These are phyloP conservation scores for Globisporangium lucens DNA, from an alignment of 352 stramenopile genomes.

Conservation along the genomic window DNA sequence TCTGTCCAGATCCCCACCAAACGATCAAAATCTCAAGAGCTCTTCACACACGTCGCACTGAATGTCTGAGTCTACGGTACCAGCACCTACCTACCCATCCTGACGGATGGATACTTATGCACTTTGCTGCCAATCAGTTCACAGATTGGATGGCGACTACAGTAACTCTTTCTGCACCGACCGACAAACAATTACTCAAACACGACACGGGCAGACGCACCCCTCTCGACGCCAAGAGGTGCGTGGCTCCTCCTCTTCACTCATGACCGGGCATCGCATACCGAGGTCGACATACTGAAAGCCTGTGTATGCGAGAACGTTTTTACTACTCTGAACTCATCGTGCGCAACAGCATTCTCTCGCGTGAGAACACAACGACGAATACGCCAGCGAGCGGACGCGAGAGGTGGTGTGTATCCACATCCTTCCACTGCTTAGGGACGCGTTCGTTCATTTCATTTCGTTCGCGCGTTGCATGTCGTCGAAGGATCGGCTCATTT, in stretches of 20 bases:
- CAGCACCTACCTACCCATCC: not conserved
- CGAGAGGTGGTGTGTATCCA: constrained; percentile 6
- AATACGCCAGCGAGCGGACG: not conserved
- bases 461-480: constrained; percentile 3
- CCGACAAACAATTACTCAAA: not conserved
- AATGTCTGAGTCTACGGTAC: not conserved
- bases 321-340: constrained; percentile 5
- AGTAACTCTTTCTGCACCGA: not conserved
- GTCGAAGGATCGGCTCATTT: constrained; percentile 3
- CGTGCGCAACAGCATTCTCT: constrained; percentile 3
- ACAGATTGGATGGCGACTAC: not conserved
- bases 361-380: not conserved
- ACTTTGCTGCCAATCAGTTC: not conserved
- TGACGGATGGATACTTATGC: not conserved
- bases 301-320: not conserved
- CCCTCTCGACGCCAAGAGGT: constrained; percentile 9
- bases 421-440: not conserved
- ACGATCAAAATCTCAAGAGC: not conserved
- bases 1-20: not conserved
- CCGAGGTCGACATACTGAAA: not conserved
- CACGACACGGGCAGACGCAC: not conserved
- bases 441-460: not conserved
- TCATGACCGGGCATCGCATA: not conserved
- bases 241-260: not conserved
- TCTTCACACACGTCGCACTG: not conserved